Evolutionary conservation across 1,139 yeast species (phyloP).

Genomic region (Yamadazyma songkhlaensis): DNA sequence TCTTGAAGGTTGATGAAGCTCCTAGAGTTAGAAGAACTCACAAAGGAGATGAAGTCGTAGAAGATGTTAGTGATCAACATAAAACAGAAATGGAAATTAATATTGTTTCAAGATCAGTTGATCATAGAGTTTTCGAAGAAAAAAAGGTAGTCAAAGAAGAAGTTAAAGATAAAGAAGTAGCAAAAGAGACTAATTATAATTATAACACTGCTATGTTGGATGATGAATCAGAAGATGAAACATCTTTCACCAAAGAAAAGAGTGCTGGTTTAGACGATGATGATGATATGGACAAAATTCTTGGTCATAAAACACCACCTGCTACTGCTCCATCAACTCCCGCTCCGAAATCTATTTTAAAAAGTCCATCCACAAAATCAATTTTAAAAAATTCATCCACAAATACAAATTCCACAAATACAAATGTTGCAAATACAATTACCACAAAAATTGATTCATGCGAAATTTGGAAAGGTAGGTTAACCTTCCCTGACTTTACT

Average conservation of each 20-base stretch:
- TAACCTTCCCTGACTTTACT: constrained; percentile 55
- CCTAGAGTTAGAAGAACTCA: constrained; percentile 76
- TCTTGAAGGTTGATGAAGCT: constrained; percentile 50
- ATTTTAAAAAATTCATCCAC: neutral
- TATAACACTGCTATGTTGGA: constrained; percentile 13
- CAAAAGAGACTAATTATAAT: neutral
- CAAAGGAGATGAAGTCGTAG: constrained; percentile 83
- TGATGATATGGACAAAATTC: constrained; percentile 19
- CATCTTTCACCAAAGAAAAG: neutral
- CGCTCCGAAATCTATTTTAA: constrained; percentile 3
- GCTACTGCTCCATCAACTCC: constrained; percentile 2
- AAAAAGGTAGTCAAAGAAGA: constrained; percentile 1
- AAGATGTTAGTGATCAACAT: constrained; percentile 33
- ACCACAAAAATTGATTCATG: constrained; percentile 6
- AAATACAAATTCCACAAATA: too few species aligned
- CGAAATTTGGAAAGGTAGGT: constrained; percentile 53
- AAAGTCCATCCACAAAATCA: neutral
- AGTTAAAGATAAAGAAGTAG: neutral
- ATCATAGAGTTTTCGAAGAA: constrained; percentile 34
- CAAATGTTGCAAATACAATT: neutral
- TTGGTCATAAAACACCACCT: constrained; percentile 3
- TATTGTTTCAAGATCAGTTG: constrained; percentile 41
- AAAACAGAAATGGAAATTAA: constrained; percentile 26
- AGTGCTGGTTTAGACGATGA: constrained; percentile 17
- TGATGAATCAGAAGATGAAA: constrained; percentile 10